Percentiles rank a stretch among this genome's conserved stretches.
Conservation (phyloP, 2,329 filamentous ascomycete species). For the Berkeleyomyces rouxiae region DNA sequence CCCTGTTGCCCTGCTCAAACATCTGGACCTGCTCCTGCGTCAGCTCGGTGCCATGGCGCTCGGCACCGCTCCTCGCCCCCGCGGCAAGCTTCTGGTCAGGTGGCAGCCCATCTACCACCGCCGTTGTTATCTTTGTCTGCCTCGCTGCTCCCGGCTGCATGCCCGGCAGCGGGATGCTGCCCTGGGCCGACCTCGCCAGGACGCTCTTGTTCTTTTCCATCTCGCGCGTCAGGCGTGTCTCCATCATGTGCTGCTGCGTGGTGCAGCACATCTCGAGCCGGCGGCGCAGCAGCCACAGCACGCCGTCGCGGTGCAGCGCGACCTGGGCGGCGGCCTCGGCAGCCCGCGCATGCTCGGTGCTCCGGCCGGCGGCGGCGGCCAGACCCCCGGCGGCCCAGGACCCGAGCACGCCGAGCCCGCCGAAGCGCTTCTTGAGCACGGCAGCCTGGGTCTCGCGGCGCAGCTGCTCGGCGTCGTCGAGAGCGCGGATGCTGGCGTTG, state of each 20-base stretch:
- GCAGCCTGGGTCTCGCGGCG: slow-evolving; percentile 59
- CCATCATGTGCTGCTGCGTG: slow-evolving; percentile 83
- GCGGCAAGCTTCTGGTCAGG: slow-evolving; percentile 14
- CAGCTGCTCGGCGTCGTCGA: slow-evolving; percentile 68
- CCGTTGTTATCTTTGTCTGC: neutral
- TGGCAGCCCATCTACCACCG: slow-evolving; percentile 7
- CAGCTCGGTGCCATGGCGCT: slow-evolving; percentile 33
- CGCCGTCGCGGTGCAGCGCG: slow-evolving; percentile 58
- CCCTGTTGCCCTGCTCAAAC: slow-evolving; percentile 84
- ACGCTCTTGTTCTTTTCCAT: slow-evolving; percentile 81
- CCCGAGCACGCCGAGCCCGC: slow-evolving; percentile 43
- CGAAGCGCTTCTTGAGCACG: slow-evolving; percentile 54
- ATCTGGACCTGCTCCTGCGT: slow-evolving; percentile 77
- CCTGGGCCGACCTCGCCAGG: slow-evolving; percentile 45
- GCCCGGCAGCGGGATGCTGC: slow-evolving; percentile 10
- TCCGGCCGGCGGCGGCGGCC: slow-evolving; percentile 30
- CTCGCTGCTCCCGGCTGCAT: slow-evolving; percentile 12
- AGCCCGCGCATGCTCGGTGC: slow-evolving; percentile 51
- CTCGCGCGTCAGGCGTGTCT: slow-evolving; percentile 67
- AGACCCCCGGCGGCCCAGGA: slow-evolving; percentile 51
- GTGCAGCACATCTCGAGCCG: slow-evolving; percentile 59
- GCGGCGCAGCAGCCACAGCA: slow-evolving; percentile 67
- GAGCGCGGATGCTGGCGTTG: slow-evolving; percentile 60
- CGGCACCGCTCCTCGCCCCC: slow-evolving; percentile 15
- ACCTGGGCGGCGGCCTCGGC: slow-evolving; percentile 53